These are phyloP conservation scores for Nannochloris sp. DNA, from an alignment of 139 green algal genomes.

Conservation along the genomic window DNA sequence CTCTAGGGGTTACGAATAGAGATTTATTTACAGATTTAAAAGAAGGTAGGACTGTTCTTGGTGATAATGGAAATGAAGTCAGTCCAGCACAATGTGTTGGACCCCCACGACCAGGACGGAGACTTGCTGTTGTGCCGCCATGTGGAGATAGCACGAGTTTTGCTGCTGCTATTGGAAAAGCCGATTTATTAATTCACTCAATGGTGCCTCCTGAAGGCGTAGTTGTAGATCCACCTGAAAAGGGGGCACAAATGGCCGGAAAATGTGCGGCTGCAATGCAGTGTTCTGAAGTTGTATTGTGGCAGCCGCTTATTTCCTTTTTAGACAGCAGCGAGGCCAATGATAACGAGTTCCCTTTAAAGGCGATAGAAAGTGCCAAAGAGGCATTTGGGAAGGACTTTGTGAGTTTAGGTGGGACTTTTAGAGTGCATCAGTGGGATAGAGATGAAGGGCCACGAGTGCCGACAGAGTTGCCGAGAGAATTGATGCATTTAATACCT, in stretches of 20 bases:
- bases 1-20: slow-evolving; percentile 17
- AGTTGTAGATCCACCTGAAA: background rate
- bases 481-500: too few species aligned
- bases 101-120: background rate
- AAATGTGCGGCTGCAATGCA: background rate
- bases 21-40: slow-evolving; percentile 19
- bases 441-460: background rate
- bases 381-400: background rate
- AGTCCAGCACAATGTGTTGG: background rate
- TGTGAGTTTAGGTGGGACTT: slow-evolving; percentile 10
- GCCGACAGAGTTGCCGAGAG: background rate
- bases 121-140: background rate
- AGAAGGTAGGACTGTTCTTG: slow-evolving; percentile 8
- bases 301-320: slow-evolving; percentile 11
- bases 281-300: slow-evolving; percentile 20
- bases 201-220: background rate
- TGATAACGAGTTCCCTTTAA: background rate
- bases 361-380: slow-evolving; percentile 1
- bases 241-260: slow-evolving; percentile 1
- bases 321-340: background rate
- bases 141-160: background rate
- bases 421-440: slow-evolving; percentile 11
- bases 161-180: background rate
- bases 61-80: background rate
- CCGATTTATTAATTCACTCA: slow-evolving; percentile 10